Percentiles rank a stretch among this genome's conserved stretches.
These are phyloP conservation scores for Micromonas pusilla DNA, from an alignment of 139 green algal species.

Conservation along the genomic window DNA sequence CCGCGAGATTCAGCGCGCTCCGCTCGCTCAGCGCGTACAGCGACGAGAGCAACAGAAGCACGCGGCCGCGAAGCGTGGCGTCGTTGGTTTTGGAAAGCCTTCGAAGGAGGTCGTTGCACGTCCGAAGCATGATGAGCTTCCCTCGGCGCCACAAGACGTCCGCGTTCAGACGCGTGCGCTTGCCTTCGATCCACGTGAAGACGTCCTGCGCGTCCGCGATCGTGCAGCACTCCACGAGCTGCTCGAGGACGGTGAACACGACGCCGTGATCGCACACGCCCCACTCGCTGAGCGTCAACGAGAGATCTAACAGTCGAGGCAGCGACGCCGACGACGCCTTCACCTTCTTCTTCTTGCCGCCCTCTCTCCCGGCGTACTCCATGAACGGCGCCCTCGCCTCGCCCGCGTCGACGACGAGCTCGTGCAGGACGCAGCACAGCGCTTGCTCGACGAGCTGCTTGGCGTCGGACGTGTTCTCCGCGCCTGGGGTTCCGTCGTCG, in stretches of 20 bases:
- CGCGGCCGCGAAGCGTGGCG: slow-evolving; percentile 47
- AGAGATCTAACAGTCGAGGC: not conserved
- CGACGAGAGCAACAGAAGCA: slow-evolving; percentile 32
- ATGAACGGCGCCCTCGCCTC: not conserved
- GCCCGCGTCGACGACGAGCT: not conserved
- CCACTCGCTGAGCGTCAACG: slow-evolving; percentile 1
- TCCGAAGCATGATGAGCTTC: slow-evolving; percentile 50
- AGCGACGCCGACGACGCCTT: not conserved
- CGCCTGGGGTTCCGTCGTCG: not conserved
- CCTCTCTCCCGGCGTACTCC: not conserved
- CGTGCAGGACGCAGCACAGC: not conserved
- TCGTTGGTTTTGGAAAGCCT: slow-evolving; percentile 47
- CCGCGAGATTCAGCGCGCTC: slow-evolving; percentile 45
- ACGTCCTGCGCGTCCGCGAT: not conserved
- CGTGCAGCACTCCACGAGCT: slow-evolving; percentile 2
- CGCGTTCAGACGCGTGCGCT: not conserved
- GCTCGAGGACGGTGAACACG: not conserved
- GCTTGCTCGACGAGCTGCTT: not conserved
- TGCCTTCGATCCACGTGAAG: not conserved
- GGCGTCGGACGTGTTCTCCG: not conserved
- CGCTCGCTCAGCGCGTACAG: slow-evolving; percentile 11
- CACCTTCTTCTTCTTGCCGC: not conserved
- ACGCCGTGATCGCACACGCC: not conserved
- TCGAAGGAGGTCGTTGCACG: slow-evolving; percentile 55
- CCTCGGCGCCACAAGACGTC: slow-evolving; percentile 11